Conservation (phyloP, 129 eudicot genomes). For the Saposhnikovia divaricata region DNA sequence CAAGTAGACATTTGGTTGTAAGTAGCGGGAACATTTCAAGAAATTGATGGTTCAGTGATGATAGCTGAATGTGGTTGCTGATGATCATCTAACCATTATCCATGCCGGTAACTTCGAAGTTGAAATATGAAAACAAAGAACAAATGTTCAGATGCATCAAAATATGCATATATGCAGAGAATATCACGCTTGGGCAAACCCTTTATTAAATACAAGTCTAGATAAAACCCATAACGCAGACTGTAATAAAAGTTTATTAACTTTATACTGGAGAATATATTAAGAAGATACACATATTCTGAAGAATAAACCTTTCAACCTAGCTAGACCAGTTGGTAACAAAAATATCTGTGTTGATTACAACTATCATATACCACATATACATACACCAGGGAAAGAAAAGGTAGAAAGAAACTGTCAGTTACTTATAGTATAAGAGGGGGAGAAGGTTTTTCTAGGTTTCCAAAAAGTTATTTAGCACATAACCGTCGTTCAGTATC, state of each 20-base stretch:
- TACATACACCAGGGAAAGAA: not conserved
- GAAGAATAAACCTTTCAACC: not conserved
- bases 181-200: too few relatives aligned
- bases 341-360: too few relatives aligned
- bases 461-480: not conserved
- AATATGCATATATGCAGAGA: conserved; percentile 8
- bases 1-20: not conserved
- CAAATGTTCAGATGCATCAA: conserved; percentile 30
- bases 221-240: not conserved
- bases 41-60: not conserved
- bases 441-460: not conserved
- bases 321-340: not conserved
- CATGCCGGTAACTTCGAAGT: too few relatives aligned
- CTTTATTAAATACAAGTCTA: not conserved
- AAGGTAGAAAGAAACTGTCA: not conserved
- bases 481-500: too few relatives aligned
- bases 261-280: not conserved
- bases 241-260: not conserved
- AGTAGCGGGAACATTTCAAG: not conserved
- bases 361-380: not conserved
- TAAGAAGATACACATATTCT: not conserved
- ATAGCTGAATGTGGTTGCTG: conserved; percentile 33
- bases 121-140: not conserved
- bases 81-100: conserved; percentile 33
- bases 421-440: not conserved